Evolutionary conservation across 1,284 basidiomycete species (phyloP).

Genomic region (Peniophora sp.): DNA sequence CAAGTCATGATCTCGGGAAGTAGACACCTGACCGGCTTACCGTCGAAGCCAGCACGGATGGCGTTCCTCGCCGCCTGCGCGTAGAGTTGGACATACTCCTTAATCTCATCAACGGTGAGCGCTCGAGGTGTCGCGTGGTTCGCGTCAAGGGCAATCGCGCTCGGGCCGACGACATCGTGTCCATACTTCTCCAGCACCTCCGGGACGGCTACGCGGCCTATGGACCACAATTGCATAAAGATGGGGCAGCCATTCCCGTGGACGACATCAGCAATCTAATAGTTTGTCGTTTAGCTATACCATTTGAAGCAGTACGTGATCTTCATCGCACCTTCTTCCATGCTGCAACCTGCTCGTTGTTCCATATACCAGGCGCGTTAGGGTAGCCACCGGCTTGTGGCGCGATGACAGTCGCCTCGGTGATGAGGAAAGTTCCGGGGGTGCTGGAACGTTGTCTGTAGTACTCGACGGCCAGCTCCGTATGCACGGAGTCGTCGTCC

Average conservation of each 20-base stretch:
- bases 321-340: constrained; percentile 34
- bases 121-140: constrained; percentile 17
- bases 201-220: constrained; percentile 29
- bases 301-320: neutral
- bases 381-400: constrained; percentile 27
- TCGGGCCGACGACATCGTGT: constrained; percentile 29
- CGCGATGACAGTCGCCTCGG: constrained; percentile 37
- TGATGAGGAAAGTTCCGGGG: constrained; percentile 39
- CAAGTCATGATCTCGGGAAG: no score
- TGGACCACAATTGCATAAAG: constrained; percentile 37
- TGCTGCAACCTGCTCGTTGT: constrained; percentile 31
- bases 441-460: constrained; percentile 35
- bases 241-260: constrained; percentile 31
- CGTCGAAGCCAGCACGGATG: constrained; percentile 23
- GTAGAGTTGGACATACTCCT: constrained; percentile 15
- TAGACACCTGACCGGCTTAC: constrained; percentile 1
- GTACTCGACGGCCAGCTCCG: constrained; percentile 30
- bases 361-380: constrained; percentile 36
- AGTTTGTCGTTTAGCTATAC: constrained; percentile 4
- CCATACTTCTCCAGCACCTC: constrained; percentile 20
- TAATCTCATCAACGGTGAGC: constrained; percentile 19
- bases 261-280: constrained; percentile 27
- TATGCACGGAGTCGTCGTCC: constrained; percentile 16
- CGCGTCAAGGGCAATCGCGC: constrained; percentile 33
- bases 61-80: constrained; percentile 17